Conservation (phyloP, 805 yeast species). For the Candida oleophila region DNA sequence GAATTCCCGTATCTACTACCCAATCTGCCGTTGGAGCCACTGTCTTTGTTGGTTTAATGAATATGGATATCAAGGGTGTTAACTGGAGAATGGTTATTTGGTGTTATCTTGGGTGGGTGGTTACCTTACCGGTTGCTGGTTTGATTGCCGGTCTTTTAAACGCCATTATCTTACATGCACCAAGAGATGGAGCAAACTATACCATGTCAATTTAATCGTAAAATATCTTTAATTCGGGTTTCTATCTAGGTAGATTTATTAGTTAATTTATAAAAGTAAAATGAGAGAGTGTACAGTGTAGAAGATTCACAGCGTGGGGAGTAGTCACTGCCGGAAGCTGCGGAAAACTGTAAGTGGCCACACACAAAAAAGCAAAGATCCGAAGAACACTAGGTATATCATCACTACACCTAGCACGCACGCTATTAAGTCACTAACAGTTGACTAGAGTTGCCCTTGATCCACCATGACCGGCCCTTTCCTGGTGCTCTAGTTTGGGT, state of each 20-base stretch:
- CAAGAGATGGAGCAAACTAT: slow-evolving; percentile 38
- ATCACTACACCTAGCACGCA: too few relatives aligned
- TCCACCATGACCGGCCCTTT: background rate
- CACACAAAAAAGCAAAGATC: too few relatives aligned
- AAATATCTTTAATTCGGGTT: background rate
- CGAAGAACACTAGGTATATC: too few relatives aligned
- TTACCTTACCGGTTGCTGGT: slow-evolving; percentile 75
- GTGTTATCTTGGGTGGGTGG: slow-evolving; percentile 71
- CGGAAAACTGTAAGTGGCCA: too few relatives aligned
- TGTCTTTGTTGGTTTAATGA: slow-evolving; percentile 72
- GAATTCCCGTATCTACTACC: slow-evolving; percentile 74
- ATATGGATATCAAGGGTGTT: slow-evolving; percentile 58
- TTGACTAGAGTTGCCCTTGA: slow-evolving; percentile 3
- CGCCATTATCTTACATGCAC: slow-evolving; percentile 66
- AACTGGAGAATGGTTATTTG: slow-evolving; percentile 77
- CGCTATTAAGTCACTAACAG: too few relatives aligned
- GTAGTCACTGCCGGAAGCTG: too few relatives aligned
- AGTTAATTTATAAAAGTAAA: background rate
- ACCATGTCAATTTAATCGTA: background rate
- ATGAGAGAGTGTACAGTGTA: background rate
- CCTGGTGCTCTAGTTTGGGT: background rate
- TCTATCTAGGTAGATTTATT: background rate
- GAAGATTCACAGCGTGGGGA: too few relatives aligned
- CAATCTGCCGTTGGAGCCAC: slow-evolving; percentile 80
- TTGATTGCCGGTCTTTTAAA: slow-evolving; percentile 64